phyloP scores from a whole-genome alignment of 2,329 filamentous ascomycete genomes.

The Microsporum ferrugineum region DNA sequence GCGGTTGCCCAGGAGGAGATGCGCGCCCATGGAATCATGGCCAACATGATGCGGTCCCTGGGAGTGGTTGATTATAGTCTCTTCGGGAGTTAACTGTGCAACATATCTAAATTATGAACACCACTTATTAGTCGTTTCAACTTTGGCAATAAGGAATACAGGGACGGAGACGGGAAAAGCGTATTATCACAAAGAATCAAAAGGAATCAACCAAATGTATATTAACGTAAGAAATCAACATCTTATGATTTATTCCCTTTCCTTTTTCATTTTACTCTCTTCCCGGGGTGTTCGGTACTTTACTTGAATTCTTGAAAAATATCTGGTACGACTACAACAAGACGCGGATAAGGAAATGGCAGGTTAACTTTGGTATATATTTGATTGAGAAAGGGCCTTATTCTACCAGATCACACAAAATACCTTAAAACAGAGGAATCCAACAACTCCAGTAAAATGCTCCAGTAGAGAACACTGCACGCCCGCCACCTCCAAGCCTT shows the following conservation, averaged over 20 bases:
- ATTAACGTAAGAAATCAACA: background rate
- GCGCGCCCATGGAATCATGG: conserved; percentile 25
- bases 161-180: background rate
- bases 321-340: no score
- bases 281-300: no score
- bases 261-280: background rate
- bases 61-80: conserved; percentile 52
- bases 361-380: no score
- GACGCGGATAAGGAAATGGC: no score
- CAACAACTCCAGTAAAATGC: no score
- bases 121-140: background rate
- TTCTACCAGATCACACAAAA: no score
- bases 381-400: no score
- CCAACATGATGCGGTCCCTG: conserved; percentile 56
- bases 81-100: conserved; percentile 1
- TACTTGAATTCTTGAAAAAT: no score
- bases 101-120: no score
- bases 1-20: conserved; percentile 57
- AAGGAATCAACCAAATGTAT: background rate
- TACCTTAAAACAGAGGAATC: no score
- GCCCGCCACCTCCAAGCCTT: background rate
- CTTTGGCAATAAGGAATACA: background rate
- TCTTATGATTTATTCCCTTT: background rate
- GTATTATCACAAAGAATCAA: background rate
- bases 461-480: background rate